Evolutionary conservation across 352 stramenopile species (phyloP).

Genomic region (Phytopythium litorale): DNA sequence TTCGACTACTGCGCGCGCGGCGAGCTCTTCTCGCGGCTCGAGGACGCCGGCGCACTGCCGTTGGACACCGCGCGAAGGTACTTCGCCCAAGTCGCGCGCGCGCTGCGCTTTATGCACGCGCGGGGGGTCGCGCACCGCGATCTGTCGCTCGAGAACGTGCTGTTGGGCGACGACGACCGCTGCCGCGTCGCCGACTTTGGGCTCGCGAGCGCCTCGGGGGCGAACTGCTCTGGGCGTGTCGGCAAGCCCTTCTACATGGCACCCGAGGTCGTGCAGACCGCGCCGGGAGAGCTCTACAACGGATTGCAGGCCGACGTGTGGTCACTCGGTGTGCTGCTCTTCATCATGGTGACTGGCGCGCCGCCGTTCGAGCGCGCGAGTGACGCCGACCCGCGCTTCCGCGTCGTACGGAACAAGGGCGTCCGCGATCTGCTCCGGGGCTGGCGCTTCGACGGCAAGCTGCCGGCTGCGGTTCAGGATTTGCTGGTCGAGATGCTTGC

Average conservation of each 20-base stretch:
- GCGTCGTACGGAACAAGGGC: slow-evolving; percentile 33
- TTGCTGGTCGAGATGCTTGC: slow-evolving; percentile 36
- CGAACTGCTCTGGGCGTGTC: slow-evolving; percentile 33
- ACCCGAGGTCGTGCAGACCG: slow-evolving; percentile 38
- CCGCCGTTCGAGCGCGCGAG: slow-evolving; percentile 42
- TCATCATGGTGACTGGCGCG: slow-evolving; percentile 52
- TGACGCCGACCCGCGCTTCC: slow-evolving; percentile 51
- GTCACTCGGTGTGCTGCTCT: slow-evolving; percentile 64
- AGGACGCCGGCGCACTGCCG: slow-evolving; percentile 9
- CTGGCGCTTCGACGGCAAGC: slow-evolving; percentile 33
- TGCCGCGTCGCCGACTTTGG: slow-evolving; percentile 60
- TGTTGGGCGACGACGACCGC: slow-evolving; percentile 36
- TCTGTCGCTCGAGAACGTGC: slow-evolving; percentile 63
- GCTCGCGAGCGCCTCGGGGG: slow-evolving; percentile 35
- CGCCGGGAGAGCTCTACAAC: slow-evolving; percentile 25
- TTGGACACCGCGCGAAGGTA: slow-evolving; percentile 23
- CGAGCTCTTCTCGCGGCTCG: slow-evolving; percentile 47
- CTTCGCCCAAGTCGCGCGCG: slow-evolving; percentile 49
- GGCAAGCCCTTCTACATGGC: slow-evolving; percentile 71
- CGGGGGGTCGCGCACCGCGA: slow-evolving; percentile 58
- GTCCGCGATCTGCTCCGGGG: slow-evolving; percentile 28
- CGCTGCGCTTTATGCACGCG: slow-evolving; percentile 45
- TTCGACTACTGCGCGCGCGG: slow-evolving; percentile 60
- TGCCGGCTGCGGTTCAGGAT: slow-evolving; percentile 27
- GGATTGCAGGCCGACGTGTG: slow-evolving; percentile 53